Conservation (phyloP, 2,329 filamentous ascomycete genomes). For the Colletotrichum horii region DNA sequence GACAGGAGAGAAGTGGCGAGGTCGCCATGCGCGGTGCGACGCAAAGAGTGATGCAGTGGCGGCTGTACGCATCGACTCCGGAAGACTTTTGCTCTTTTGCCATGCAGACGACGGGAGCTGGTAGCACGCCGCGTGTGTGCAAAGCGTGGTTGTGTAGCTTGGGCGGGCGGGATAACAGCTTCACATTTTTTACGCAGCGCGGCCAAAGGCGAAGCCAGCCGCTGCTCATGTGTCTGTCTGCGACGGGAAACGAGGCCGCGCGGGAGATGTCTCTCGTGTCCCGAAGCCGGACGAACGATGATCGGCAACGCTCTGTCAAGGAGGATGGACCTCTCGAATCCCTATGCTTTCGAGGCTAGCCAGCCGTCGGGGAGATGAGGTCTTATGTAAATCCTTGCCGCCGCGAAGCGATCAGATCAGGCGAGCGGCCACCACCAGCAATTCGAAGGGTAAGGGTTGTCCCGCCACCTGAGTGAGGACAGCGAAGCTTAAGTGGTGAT, state of each 20-base stretch:
- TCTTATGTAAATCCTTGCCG: background rate
- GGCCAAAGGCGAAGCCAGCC: constrained; percentile 22
- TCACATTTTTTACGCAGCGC: background rate
- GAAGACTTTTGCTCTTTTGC: constrained; percentile 31
- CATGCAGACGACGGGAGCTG: constrained; percentile 28
- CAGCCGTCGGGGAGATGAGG: background rate
- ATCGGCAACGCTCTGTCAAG: background rate
- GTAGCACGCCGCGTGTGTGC: constrained; percentile 37
- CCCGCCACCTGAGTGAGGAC: background rate
- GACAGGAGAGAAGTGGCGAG: constrained; percentile 31
- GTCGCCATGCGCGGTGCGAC: constrained; percentile 26
- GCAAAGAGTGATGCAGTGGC: constrained; percentile 26
- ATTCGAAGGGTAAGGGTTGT: background rate
- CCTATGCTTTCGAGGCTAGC: background rate
- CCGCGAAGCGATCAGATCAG: background rate
- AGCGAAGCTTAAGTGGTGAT: background rate
- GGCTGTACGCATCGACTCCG: constrained; percentile 41
- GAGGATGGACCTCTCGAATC: background rate
- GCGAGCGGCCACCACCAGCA: background rate
- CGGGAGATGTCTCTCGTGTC: background rate
- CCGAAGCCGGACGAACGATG: background rate
- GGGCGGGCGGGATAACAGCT: background rate
- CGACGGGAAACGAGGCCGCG: background rate
- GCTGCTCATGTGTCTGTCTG: constrained; percentile 15
- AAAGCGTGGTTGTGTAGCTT: constrained; percentile 24